Conservation (phyloP, 2,329 filamentous ascomycete species). For the Fusarium papillatum region DNA sequence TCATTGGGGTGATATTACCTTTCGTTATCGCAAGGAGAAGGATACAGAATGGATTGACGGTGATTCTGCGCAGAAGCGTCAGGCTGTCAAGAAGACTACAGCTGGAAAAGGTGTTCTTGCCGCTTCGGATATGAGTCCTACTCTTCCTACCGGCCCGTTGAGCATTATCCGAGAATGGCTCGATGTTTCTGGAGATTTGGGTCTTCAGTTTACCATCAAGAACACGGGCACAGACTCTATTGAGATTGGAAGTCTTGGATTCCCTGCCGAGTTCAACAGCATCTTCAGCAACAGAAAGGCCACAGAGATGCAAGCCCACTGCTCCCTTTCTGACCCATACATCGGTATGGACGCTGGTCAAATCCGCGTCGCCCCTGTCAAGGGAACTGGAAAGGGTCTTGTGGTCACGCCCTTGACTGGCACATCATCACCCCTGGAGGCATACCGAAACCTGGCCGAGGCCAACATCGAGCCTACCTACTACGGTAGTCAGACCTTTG, state of each 20-base stretch:
- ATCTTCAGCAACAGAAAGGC: conserved; percentile 68
- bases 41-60: conserved; percentile 58
- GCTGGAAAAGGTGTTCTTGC: conserved; percentile 48
- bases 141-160: conserved; percentile 55
- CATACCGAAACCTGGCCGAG: conserved; percentile 67
- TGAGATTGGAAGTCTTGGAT: conserved; percentile 69
- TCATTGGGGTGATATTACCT: conserved; percentile 70
- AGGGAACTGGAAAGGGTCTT: conserved; percentile 65
- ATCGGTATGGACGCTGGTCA: conserved; percentile 72
- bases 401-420: conserved; percentile 65
- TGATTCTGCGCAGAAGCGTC: conserved; percentile 59
- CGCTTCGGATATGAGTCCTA: conserved; percentile 56
- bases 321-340: conserved; percentile 70
- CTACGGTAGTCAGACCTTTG: conserved; percentile 69
- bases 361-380: conserved; percentile 65
- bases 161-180: conserved; percentile 67
- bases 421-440: conserved; percentile 63
- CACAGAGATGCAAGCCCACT: conserved; percentile 61
- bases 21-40: conserved; percentile 62
- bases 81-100: conserved; percentile 36
- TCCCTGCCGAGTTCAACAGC: conserved; percentile 73
- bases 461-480: conserved; percentile 51
- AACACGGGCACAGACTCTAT: conserved; percentile 57
- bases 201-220: conserved; percentile 63
- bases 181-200: conserved; percentile 61